phyloP scores from a whole-genome alignment of 495 filamentous ascomycete genomes.

The Hypoxylon subgilvum region DNA sequence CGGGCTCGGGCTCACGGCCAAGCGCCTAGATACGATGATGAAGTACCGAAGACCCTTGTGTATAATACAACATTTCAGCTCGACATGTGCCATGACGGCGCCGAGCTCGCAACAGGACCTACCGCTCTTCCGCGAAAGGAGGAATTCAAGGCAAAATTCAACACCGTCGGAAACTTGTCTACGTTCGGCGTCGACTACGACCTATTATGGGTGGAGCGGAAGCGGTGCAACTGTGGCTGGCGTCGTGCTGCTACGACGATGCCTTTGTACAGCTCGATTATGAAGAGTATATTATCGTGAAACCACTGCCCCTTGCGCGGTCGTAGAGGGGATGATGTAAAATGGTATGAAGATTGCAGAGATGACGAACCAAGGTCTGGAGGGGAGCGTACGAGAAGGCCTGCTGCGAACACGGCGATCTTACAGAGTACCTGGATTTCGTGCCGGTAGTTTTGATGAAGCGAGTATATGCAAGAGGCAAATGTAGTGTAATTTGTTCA shows the following conservation, averaged over 20 bases:
- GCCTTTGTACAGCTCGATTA: too few species aligned
- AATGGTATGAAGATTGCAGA: neutral
- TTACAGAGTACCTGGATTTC: conserved; percentile 1
- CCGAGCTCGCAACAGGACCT: neutral
- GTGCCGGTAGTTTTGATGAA: neutral
- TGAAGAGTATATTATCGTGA: too few species aligned
- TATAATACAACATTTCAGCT: too few species aligned
- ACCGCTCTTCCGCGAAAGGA: conserved; percentile 3
- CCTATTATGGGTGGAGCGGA: conserved; percentile 24
- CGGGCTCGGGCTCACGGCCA: neutral
- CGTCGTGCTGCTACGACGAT: conserved; percentile 17
- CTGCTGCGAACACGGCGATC: conserved; percentile 10
- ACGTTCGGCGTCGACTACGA: neutral
- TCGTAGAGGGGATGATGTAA: conserved; percentile 8
- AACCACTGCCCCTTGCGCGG: neutral
- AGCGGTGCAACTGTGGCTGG: conserved; percentile 30
- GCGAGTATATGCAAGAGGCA: neutral
- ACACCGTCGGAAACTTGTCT: neutral
- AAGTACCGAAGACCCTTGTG: too few species aligned
- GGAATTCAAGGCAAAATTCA: conserved; percentile 3
- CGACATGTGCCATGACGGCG: too few species aligned
- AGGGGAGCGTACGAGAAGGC: conserved; percentile 19
- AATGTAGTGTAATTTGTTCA: too few species aligned
- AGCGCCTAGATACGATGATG: too few species aligned
- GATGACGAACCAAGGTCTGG: conserved; percentile 1